These are phyloP conservation scores for Penicillium sumatraense DNA, from an alignment of 2,329 filamentous ascomycete species.

Conservation along the genomic window DNA sequence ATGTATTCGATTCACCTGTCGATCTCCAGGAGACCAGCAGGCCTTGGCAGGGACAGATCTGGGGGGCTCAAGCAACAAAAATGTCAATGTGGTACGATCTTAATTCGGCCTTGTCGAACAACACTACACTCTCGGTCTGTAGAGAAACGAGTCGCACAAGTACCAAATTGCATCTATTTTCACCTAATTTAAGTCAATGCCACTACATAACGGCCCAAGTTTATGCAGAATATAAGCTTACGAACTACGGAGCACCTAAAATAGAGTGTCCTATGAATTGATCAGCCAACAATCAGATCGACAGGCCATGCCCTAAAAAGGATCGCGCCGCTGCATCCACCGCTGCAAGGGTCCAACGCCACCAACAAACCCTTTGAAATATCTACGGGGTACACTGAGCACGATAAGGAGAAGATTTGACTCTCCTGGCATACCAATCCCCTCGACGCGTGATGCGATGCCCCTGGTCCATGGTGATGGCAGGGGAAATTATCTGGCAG, in stretches of 20 bases:
- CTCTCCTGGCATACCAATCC: slow-evolving; percentile 9
- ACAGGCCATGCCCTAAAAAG: not conserved
- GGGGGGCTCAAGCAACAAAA: not conserved
- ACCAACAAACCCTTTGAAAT: not conserved
- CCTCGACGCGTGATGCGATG: slow-evolving; percentile 5
- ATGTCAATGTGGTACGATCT: not conserved
- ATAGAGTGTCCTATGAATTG: not conserved
- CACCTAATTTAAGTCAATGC: too few species aligned
- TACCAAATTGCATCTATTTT: too few species aligned
- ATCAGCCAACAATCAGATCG: slow-evolving; percentile 3
- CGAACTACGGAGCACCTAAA: not conserved
- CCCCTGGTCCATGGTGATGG: not conserved
- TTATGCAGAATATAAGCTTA: not conserved
- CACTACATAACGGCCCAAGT: too few species aligned
- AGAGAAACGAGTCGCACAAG: too few species aligned
- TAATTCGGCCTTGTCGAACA: not conserved
- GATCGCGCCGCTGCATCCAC: not conserved
- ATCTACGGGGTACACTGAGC: not conserved
- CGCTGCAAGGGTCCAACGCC: slow-evolving; percentile 11
- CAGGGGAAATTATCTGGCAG: not conserved
- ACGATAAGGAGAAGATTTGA: not conserved
- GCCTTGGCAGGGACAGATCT: slow-evolving; percentile 1
- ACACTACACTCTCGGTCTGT: not conserved
- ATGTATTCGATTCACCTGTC: slow-evolving; percentile 3
- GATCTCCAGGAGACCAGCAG: slow-evolving; percentile 6